Conservation (phyloP, 345 rosid genomes). For the Anastatica hierochuntica region DNA sequence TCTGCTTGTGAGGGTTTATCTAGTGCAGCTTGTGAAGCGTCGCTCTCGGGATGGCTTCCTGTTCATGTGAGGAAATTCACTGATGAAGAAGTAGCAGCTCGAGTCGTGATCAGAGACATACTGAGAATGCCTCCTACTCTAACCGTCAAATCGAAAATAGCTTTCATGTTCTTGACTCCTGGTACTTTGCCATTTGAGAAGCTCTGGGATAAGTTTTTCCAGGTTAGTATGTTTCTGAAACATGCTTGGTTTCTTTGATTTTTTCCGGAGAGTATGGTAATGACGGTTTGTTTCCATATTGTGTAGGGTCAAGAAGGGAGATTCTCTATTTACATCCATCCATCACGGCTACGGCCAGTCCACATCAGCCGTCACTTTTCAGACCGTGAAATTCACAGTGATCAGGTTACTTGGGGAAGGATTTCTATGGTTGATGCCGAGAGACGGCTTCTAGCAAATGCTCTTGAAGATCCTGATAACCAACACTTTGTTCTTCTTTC, state of each 20-base stretch:
- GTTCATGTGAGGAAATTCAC: constrained; percentile 74
- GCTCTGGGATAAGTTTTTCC: constrained; percentile 87
- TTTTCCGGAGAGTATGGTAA: neutral
- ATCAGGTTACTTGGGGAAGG: constrained; percentile 90
- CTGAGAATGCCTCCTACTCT: constrained; percentile 41
- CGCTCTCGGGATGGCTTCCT: constrained; percentile 79
- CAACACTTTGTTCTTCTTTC: constrained; percentile 96
- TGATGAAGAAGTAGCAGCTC: constrained; percentile 76
- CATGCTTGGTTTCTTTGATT: neutral
- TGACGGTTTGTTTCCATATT: neutral
- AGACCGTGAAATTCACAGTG: constrained; percentile 63
- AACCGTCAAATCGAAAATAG: constrained; percentile 56
- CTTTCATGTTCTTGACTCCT: constrained; percentile 90
- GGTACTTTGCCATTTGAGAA: constrained; percentile 86
- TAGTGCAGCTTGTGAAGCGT: constrained; percentile 58
- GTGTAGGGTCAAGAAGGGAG: constrained; percentile 74
- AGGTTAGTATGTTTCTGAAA: constrained; percentile 24
- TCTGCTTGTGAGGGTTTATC: constrained; percentile 66
- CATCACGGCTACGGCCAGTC: constrained; percentile 61
- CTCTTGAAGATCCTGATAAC: constrained; percentile 83
- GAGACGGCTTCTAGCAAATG: constrained; percentile 74
- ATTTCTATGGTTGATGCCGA: constrained; percentile 99
- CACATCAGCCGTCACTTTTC: constrained; percentile 68
- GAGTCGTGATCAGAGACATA: constrained; percentile 62
- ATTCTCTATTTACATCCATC: constrained; percentile 72